Base-by-base conservation (phyloP, 495 filamentous ascomycete genomes). In the Talaromyces adpressus region DNA sequence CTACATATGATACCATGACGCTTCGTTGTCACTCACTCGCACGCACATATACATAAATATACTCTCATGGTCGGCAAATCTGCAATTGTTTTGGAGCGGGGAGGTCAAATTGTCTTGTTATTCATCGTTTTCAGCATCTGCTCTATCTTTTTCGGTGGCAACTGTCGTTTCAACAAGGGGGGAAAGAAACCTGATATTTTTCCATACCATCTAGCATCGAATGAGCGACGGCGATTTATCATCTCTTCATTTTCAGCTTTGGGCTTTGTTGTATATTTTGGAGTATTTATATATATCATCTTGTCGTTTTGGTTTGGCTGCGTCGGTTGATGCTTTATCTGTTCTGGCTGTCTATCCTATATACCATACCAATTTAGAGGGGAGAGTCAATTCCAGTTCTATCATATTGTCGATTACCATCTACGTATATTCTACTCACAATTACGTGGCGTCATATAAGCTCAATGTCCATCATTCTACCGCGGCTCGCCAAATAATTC, bases 1-100 rank as follows among this genome's bases (percentile, higher is more conserved):
- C 52, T 58, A 58, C 14, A 36, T 11, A 58, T 36, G 56, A 58
- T 58, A 58, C 56, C 56, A 58, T 36, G 29, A 58, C 27, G 30
- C 27, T 36, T 58, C 30, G 27, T 7, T 58, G 1, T 34, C n/a
- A 2, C 29, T 58, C 30, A 36, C 6, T 56, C 27, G 23, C 52
- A 56, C 16, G 20, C 52, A 56, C 22, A 27, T 56, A 56, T 27
- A 56, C 52, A 25, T 27, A n/a, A n/a, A 54, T 54, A 54, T 20
- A 11, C 20, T 27, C 20, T 25, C 51, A 54, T 36, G 56, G 56
- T 25, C 52, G 52, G 52, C 52, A 56, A 56, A 56, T 56, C 12
- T 56, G 11, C 5, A 56, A 27, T 20, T 14, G 4, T 14, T 16
- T 29, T 6, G 52, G 9, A 56, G 23, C 14, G 30, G 14, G 56